Percentiles rank a stretch among this genome's conserved stretches.
These are phyloP conservation scores for Neofusicoccum laricinum DNA, from an alignment of 2,329 filamentous ascomycete genomes.

Conservation along the genomic window DNA sequence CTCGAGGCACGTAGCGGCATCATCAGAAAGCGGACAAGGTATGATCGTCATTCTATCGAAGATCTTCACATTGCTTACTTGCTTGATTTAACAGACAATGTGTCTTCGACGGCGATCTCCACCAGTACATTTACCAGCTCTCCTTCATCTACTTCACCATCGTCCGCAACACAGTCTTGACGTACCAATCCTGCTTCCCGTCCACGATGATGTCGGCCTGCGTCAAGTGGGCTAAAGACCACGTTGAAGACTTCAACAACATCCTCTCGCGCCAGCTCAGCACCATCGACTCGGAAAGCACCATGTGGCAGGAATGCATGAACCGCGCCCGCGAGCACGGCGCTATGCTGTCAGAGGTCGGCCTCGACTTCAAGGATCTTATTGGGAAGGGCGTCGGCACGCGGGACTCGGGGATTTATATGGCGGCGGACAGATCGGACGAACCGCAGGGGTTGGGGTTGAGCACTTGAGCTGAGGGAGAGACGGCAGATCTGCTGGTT, in stretches of 20 bases:
- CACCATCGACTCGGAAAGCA: constrained; percentile 73
- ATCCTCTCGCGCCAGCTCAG: constrained; percentile 81
- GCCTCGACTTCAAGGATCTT: constrained; percentile 82
- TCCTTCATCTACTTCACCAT: constrained; percentile 95
- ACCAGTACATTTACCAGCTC: constrained; percentile 90
- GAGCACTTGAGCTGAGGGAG: neutral
- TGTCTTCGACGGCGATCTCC: constrained; percentile 90
- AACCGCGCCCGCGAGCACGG: constrained; percentile 78
- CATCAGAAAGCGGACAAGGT: constrained; percentile 82
- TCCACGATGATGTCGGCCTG: constrained; percentile 86
- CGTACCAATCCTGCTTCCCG: constrained; percentile 77
- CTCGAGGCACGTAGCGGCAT: constrained; percentile 73
- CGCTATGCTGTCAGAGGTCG: constrained; percentile 75
- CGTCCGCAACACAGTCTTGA: constrained; percentile 87
- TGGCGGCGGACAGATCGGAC: neutral
- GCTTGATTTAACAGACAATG: constrained; percentile 64
- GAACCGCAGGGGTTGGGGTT: neutral
- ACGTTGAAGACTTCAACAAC: constrained; percentile 85
- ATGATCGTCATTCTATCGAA: constrained; percentile 21
- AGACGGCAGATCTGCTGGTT: neutral
- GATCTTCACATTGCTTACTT: constrained; percentile 23
- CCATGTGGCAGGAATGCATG: constrained; percentile 80
- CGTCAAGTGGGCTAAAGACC: constrained; percentile 97
- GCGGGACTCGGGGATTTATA: constrained; percentile 7
- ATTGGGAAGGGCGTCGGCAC: constrained; percentile 51